These are phyloP conservation scores for Leptodermis oblonga DNA, from an alignment of 257 asterid species.

Conservation along the genomic window DNA sequence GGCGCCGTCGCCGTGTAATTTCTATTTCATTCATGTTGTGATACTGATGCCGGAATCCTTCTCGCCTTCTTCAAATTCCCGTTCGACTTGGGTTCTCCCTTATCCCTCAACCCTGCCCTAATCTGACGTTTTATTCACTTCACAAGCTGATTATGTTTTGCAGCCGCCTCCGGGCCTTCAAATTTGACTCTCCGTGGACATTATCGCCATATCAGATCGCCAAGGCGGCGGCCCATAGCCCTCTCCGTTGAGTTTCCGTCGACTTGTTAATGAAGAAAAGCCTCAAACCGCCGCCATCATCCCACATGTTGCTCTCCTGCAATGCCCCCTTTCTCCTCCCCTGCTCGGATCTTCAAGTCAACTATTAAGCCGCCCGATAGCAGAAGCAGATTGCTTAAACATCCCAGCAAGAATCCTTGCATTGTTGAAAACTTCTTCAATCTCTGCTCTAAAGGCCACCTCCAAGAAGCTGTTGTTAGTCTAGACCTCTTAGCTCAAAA, in stretches of 20 bases:
- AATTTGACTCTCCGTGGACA: not conserved
- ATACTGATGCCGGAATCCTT: too few relatives aligned
- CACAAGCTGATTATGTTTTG: too few relatives aligned
- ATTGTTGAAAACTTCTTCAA: conserved; percentile 31
- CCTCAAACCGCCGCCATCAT: conserved; percentile 25
- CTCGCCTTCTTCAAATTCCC: too few relatives aligned
- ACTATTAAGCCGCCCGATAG: conserved; percentile 10
- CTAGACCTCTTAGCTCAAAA: conserved; percentile 43
- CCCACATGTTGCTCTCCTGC: conserved; percentile 53
- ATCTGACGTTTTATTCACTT: too few relatives aligned
- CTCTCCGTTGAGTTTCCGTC: conserved; percentile 31
- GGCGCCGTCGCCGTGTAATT: too few relatives aligned
- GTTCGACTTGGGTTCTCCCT: too few relatives aligned
- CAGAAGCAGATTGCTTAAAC: conserved; percentile 20
- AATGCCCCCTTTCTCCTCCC: conserved; percentile 35
- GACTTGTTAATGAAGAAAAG: too few relatives aligned
- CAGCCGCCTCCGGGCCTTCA: too few relatives aligned
- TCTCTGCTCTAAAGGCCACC: conserved; percentile 47
- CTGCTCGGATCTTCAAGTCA: conserved; percentile 14
- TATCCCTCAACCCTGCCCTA: too few relatives aligned
- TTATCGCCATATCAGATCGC: conserved; percentile 7
- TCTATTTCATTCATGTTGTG: too few relatives aligned
- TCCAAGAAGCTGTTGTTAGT: conserved; percentile 51
- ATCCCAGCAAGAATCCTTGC: conserved; percentile 33
- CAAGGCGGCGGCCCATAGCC: conserved; percentile 28